Base-by-base conservation (phyloP, 495 filamentous ascomycete genomes). In the Emericellopsis terricola region DNA sequence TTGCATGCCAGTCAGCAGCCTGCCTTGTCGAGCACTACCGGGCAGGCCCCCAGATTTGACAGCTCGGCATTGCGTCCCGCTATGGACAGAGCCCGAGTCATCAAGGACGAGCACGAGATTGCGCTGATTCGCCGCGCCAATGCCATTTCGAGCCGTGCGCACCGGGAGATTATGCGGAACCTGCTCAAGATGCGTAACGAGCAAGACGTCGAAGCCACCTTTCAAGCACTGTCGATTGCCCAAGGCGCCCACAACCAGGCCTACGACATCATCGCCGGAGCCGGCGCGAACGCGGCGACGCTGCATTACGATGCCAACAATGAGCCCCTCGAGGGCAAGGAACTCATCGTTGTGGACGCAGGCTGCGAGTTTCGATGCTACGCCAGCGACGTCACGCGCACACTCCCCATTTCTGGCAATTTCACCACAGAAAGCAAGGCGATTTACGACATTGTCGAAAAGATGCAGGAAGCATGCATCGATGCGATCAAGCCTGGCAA, bases 291-390 rank as follows among this genome's bases (percentile, higher is more conserved):
- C 44, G 81, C 80, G 3, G 74, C 74, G 16, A 78, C 76, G 0
- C 60, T 94, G n/a, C 87, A 96, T 52, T 96, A 96, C 51, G 60
- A 67, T 5, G 64, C 63, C 17, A 96, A 96, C 48, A 60, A 89
- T 44, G 64, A 78, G 40, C 55, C 71, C 4, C 63, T 94, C 23
- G 46, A 56, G 3, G 69, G 69, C 2, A 62, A 67, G 33, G 75
- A 84, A 47, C 58, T 87, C 13, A 60, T 93, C 17, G 75, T 81
- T 38, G 59, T 94, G 6, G 87, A 96, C 49, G 87, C 85, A 1
- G 85, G 81, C 4, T 70, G 72, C 21, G 87, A 94, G 49, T 91
- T 69, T 67, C 54, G 74, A 9, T 82, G 79, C 50, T 96, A 96
- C 47, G 83, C 83, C n/a, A 74, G 72, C 33, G 86, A 94, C 43